Base-by-base conservation (phyloP, 1,284 basidiomycete species). In the Pseudozyma pruni region DNA sequence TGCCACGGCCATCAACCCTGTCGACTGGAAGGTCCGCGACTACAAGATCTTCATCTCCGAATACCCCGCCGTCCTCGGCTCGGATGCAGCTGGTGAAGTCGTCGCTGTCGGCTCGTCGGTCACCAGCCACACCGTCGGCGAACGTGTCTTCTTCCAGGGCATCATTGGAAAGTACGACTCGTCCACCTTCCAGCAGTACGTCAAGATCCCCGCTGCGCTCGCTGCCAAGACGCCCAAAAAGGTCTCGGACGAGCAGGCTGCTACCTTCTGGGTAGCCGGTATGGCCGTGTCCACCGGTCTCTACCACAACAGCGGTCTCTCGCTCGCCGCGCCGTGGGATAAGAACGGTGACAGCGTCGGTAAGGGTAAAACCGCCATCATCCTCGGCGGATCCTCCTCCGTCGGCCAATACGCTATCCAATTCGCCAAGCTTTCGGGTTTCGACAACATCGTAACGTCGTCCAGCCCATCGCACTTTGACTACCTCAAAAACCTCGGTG, bases 121-220 rank as follows among this genome's bases (percentile, higher is more conserved):
- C 32, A 71, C 45, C 27, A 39, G 53, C 20, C 45, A 66, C 47
- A 41, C 55, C 2, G 52, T 58, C 10, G 76, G 76, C 22, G 75
- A 75, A 17, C 68, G 75, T 1, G 75, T 76, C 38, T 78, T 73
- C 50, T 78, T 75, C 63, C 75, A 78, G 48, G 76, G 76, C n/a
- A 73, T 67, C 43, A 40, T 77, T 1, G 66, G 66, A 16, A 46
- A 63, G 13, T 49, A 62, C 45, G 61, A 67, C n/a, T 39, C 45
- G 16, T 50, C 44, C 19, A 78, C 75, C 14, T 76, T 75, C 60
- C 76, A 78, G 50, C 64, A 77, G 45, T 73, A 78, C 41, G 46
- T 32, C 43, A 57, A 60, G 45, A 59, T 76, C 37, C 72, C 72
- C n/a, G 72, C 69, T 17, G 35, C 35, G 3, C 59, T 76, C 16